phyloP scores from a whole-genome alignment of 441 rosid species.

The Populus hybrid region DNA sequence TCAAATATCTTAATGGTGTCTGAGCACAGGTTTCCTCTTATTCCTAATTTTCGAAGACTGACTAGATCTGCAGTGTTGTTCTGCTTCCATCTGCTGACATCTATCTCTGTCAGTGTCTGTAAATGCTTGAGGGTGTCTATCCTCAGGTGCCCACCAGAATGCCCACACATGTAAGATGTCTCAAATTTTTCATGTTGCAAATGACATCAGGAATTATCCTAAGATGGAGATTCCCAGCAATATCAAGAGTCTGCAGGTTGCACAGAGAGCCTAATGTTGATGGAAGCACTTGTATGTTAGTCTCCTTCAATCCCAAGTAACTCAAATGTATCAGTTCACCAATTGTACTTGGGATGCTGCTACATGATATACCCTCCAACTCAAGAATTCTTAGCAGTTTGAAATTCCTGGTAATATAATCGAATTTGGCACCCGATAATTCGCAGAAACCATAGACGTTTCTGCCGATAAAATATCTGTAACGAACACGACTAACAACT shows the following conservation, averaged over 20 bases:
- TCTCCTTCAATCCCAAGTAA: constrained; percentile 28
- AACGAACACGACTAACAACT: constrained; percentile 19
- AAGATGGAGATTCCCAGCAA: constrained; percentile 22
- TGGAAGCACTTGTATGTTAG: constrained; percentile 22
- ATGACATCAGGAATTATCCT: constrained; percentile 18
- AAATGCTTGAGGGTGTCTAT: constrained; percentile 26
- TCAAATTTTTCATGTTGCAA: constrained; percentile 17
- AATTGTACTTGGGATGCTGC: constrained; percentile 16
- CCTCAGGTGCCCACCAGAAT: constrained; percentile 10
- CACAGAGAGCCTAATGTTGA: constrained; percentile 19
- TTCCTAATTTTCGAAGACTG: constrained; percentile 24
- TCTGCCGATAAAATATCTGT: not conserved
- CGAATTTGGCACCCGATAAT: constrained; percentile 9
- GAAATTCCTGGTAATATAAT: constrained; percentile 17
- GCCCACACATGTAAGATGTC: constrained; percentile 25
- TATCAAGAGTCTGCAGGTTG: constrained; percentile 27
- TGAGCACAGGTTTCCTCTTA: constrained; percentile 21
- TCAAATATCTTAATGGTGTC: constrained; percentile 5
- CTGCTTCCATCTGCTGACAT: constrained; percentile 14
- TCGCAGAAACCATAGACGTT: constrained; percentile 9
- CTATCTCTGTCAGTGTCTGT: constrained; percentile 21
- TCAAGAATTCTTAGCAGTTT: constrained; percentile 25
- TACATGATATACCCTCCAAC: constrained; percentile 28
- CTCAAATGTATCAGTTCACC: constrained; percentile 25
- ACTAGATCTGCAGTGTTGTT: constrained; percentile 12